Base-by-base conservation (phyloP, 805 yeast genomes). In the Dipodascus geniculatus region DNA sequence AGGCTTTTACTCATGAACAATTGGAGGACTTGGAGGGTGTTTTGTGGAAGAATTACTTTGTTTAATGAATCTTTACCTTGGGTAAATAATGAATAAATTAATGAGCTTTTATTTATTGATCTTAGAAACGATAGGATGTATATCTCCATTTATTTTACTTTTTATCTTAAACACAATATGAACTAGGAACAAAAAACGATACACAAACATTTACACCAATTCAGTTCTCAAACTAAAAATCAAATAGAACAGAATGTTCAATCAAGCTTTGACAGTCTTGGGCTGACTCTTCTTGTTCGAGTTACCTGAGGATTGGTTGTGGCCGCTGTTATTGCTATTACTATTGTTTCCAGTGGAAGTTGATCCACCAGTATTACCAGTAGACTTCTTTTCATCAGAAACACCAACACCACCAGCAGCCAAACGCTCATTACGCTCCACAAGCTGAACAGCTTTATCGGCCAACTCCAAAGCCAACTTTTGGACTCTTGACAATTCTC, bases 11-110 rank as follows among this genome's bases (percentile, higher is more conserved):
- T 6, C 79, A 76, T 50, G 87, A 83, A 2, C 95, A 91, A 67
- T 72, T 89, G 51, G 93, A 88, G 63, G 96, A 88, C 65, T 71
- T 91, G 48, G 99, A 91, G 66, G 99, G 99, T 47, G 96, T 91
- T 2, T 69, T 90, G 23, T 85, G 96, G 86, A 85, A 86, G 66
- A 87, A 95, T 65, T 91, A 93, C 65, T 90, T 88, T 67, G 88
- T 91, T 6, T 88, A 71, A 58, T 17, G n/a, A 51, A 38, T n/a
- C 14, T 22, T 22, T n/a, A 23, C 16, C n/a, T n/a, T n/a, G n/a
- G n/a, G n/a, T n/a, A n/a, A n/a, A n/a, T 28, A 28, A 28, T 28
- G 33, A 28, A 28, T 28, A 28, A 28, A 6, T 28, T 28, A 6
- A 6, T 11, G 11, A 6, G 33, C 6, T 28, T 28, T 28, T 28